Base-by-base conservation (phyloP, 768 basidiomycete species). In the Lactifluus piperatus region DNA sequence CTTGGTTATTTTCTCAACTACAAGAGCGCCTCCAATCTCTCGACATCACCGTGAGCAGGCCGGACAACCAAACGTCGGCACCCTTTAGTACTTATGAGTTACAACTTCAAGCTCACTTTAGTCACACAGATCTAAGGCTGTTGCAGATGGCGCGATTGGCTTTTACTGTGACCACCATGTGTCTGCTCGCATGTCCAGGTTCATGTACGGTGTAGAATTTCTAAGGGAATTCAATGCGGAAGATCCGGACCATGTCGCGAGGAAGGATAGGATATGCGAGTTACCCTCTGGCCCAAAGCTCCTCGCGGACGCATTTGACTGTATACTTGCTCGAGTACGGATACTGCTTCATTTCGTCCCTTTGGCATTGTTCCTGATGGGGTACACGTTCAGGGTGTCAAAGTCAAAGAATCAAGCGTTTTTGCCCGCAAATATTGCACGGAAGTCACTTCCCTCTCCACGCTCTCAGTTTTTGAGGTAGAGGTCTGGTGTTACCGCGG, bases 81-180 rank as follows among this genome's bases (percentile, higher is more conserved):
- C 20, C 36, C 46, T 24, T 57, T 47, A 20, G 16, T 54, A 54
- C 51, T 58, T 39, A 48, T 37, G 8, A 9, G 5, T 27, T 9
- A 13, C 18, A 26, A 20, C 13, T 46, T 45, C 4, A 63, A 45
- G 20, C 52, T 63, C 36, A 64, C 48, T 9, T 36, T 26, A 10
- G 46, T 44, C 24, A 18, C 29, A 65, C 63, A 90, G 88, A 14
- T 89, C 89, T 18, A 91, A 91, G 70, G 88, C 89, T 4, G 88
- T 90, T 7, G 87, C 89, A 30, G 87, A 91, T 62, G 88, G 89
- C 26, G 87, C 88, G 1, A 81, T 91, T 62, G 87, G 87, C 29
- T 91, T 90, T 71, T 90, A 88, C 71, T 86, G 85, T 64, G 88
- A 90, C 66, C 89, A 90, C 62, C 84, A 89, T 64, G 89, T 91